Conservation (phyloP, 352 stramenopile species). For the Phytophthora constricta region DNA sequence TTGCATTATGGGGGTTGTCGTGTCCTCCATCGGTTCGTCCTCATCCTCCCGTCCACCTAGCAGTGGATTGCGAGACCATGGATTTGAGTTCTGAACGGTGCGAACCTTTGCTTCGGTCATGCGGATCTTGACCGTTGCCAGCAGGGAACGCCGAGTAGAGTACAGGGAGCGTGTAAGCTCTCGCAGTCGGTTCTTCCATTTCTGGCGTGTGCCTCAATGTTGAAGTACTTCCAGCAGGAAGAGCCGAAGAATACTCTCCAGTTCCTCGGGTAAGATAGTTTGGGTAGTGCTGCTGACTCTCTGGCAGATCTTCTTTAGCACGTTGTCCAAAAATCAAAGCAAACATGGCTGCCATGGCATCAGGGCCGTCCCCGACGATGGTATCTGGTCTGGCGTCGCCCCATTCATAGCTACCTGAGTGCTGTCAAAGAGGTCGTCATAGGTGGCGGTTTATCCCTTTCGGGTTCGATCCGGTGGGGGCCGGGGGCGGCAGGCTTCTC, state of each 20-base stretch:
- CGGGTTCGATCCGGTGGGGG: too few species aligned
- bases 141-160: background rate
- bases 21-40: background rate
- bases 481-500: too few species aligned
- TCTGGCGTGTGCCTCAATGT: background rate
- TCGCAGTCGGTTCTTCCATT: background rate
- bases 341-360: too few species aligned
- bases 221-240: background rate
- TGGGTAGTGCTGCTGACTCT: background rate
- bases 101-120: background rate
- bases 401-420: too few species aligned
- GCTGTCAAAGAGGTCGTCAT: too few species aligned
- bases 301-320: too few species aligned
- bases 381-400: too few species aligned
- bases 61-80: background rate
- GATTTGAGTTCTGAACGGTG: background rate
- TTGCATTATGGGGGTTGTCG: background rate
- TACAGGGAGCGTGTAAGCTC: background rate
- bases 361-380: too few species aligned
- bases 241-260: background rate
- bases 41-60: background rate
- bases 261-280: background rate
- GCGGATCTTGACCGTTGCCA: background rate
- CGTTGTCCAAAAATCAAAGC: too few species aligned
- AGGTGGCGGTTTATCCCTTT: too few species aligned